Base-by-base conservation (phyloP, 495 filamentous ascomycete genomes). In the Podospora comata region DNA sequence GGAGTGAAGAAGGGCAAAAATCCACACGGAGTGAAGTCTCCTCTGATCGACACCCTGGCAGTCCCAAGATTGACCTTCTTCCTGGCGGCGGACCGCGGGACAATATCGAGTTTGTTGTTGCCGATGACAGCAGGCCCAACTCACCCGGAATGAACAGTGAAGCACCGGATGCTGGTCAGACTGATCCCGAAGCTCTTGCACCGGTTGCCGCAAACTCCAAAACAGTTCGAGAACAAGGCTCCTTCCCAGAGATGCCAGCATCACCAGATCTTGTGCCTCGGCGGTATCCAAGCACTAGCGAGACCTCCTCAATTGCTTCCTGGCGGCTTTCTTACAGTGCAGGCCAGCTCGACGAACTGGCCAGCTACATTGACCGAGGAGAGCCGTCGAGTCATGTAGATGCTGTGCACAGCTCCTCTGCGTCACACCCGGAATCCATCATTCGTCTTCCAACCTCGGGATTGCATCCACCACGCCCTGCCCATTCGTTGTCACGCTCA, bases 321-420 rank as follows among this genome's bases (percentile, higher is more conserved):
- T 80, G 77, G 79, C 66, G 78, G 34, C 76, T 79, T 20, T 80
- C 76, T 3, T 80, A 78, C 64, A 81, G 74, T 54, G 71, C 75
- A 15, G 73, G 73, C 16, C 78, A 79, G 48, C 74, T 81, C 19
- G 71, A 72, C 20, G 66, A 73, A 13, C 68, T 71, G n/a, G 32
- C 73, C 16, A 62, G 57, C 53, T 60, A 58, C 28, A 23, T 62
- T 28, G 66, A 71, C 15, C 59, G 66, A 59, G 62, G 60, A 9
- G 65, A 67, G 5, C n/a, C 32, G n/a, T 62, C 62, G 60, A 68
- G 62, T 15, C 66, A 66, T 16, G 64, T 28, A 20, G 55, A 67
- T 27, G 60, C 69, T 11, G 28, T 62, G 34, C 60, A 30, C 26
- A 57, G 64, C 27, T n/a, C 27, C 7, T 34, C 62, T 4, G n/a